Percentiles rank a stretch among this genome's conserved stretches.
Evolutionary conservation across 1,284 basidiomycete genomes (phyloP).

Genomic region (Cystobasidium slooffiae): DNA sequence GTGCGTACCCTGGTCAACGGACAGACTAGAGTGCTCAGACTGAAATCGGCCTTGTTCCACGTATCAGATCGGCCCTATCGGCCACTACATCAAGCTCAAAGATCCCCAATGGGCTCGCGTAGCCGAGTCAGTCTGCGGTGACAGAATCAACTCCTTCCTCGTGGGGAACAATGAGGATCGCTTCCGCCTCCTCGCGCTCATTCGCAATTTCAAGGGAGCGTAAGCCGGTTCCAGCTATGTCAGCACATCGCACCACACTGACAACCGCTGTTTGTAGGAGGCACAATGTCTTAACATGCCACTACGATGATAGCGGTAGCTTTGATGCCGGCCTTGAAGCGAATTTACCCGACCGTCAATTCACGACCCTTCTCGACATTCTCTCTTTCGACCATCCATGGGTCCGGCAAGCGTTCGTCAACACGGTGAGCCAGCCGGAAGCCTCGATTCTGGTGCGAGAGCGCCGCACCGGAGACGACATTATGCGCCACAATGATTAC

Average conservation of each 20-base stretch:
- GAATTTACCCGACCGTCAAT: conserved; percentile 11
- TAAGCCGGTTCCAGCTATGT: not conserved
- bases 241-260: not conserved
- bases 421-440: conserved; percentile 2
- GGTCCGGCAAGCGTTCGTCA: conserved; percentile 35
- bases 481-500: conserved; percentile 21
- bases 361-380: conserved; percentile 18
- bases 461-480: conserved; percentile 25
- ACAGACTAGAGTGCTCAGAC: not conserved
- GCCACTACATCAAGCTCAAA: conserved; percentile 73
- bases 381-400: conserved; percentile 26
- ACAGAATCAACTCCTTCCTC: conserved; percentile 72
- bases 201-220: conserved; percentile 55
- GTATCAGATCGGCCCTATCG: conserved; percentile 83
- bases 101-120: conserved; percentile 72
- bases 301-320: conserved; percentile 2
- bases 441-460: conserved; percentile 34
- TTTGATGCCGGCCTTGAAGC: conserved; percentile 11
- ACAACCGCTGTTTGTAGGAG: not conserved
- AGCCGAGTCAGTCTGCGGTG: conserved; percentile 69
- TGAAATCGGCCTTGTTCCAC: not conserved
- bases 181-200: conserved; percentile 65
- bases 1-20: not conserved
- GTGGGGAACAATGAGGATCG: conserved; percentile 76
- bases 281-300: conserved; percentile 15